phyloP scores from a whole-genome alignment of 805 yeast species.

The Pichia scutulata region DNA sequence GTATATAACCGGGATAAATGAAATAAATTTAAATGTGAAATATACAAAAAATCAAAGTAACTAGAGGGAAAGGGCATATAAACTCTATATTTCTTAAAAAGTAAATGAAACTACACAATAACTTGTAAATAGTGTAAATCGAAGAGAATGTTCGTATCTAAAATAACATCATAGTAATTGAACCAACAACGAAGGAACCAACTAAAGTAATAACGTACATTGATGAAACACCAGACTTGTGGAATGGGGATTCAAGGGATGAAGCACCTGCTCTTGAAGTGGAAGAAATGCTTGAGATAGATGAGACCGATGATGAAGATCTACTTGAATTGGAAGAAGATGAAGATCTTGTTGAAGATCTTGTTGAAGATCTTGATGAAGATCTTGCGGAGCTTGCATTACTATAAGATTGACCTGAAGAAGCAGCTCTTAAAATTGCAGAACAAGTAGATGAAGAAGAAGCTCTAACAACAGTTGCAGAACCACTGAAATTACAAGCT shows the following conservation, averaged over 20 bases:
- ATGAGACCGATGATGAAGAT: constrained; percentile 24
- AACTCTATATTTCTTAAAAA: neutral
- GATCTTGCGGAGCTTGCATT: constrained; percentile 15
- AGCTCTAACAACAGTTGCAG: constrained; percentile 48
- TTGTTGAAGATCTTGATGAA: constrained; percentile 7
- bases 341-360: constrained; percentile 7
- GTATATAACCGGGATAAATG: neutral
- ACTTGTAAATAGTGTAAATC: neutral
- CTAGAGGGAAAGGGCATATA: neutral
- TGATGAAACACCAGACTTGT: constrained; percentile 31
- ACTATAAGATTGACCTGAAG: constrained; percentile 20
- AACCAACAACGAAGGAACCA: constrained; percentile 5
- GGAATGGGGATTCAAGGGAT: constrained; percentile 1
- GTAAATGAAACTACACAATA: neutral
- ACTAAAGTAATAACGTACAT: constrained; percentile 5
- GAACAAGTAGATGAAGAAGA: constrained; percentile 39
- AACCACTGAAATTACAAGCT: constrained; percentile 68
- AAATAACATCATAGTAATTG: constrained; percentile 5
- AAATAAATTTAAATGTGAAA: neutral
- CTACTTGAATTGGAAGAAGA: constrained; percentile 21
- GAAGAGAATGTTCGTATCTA: neutral
- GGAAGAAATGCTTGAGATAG: constrained; percentile 17
- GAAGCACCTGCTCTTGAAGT: constrained; percentile 8
- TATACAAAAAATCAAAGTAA: neutral
- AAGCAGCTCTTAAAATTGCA: constrained; percentile 28